Conservation (phyloP, 2,329 filamentous ascomycete genomes). For the Colletotrichum sp. region DNA sequence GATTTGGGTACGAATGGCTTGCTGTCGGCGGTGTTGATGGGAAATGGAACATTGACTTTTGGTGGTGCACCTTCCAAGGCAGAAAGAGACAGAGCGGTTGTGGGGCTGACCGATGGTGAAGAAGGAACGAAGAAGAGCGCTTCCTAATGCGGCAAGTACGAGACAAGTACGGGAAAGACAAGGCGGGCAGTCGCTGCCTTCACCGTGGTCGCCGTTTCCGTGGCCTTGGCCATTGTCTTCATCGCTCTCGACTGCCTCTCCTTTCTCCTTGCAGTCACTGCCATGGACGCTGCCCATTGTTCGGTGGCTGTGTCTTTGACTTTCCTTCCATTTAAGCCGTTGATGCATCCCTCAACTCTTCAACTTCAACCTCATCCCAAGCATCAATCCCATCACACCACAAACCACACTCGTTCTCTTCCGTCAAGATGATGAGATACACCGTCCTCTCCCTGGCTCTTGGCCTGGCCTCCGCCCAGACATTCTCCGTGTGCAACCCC, state of each 20-base stretch:
- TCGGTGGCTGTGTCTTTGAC: not conserved
- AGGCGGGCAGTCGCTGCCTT: not conserved
- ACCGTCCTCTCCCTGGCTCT: slow-evolving; percentile 11
- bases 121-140: not conserved
- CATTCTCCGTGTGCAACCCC: slow-evolving; percentile 20
- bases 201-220: not conserved
- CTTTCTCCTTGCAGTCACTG: not conserved
- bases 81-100: not conserved
- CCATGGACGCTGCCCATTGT: not conserved
- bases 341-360: not conserved
- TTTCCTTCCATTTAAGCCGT: not conserved
- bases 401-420: not conserved
- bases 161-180: not conserved
- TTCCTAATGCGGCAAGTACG: not conserved
- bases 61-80: not conserved
- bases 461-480: slow-evolving; percentile 18
- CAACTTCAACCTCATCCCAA: not conserved
- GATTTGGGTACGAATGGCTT: not conserved
- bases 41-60: not conserved
- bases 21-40: not conserved
- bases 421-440: slow-evolving; percentile 1
- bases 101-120: not conserved
- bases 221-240: not conserved
- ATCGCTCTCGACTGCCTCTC: not conserved
- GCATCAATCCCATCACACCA: not conserved